Base-by-base conservation (phyloP, 73 alveolate genomes). In the Urostyla sp. region DNA sequence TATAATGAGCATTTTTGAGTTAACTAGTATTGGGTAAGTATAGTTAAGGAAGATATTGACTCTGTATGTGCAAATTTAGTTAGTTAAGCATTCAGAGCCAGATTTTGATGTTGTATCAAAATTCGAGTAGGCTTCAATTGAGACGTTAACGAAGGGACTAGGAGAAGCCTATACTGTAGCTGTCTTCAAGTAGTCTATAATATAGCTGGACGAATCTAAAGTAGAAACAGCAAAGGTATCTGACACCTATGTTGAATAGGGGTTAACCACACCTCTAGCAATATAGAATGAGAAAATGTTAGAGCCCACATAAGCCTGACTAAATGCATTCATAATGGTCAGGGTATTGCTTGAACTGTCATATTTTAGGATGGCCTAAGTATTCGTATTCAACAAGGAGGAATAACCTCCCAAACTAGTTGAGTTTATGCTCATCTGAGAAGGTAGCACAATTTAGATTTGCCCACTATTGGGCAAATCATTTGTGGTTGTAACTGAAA, bases 11-110 rank as follows among this genome's bases (percentile, higher is more conserved):
- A 63, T 23, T 43, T 63, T 43, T 26, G 51, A 24, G 5, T 63
- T 63, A 1, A 46, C 61, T 1, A 20, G 31, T 3, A 63, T 63
- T 2, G 79, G 79, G 30, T 27, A 63, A 31, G 37, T 63, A 43
- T 28, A 28, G 27, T 40, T 26, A 37, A 60, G 58, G 26, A 43
- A 63, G 13, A 63, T 63, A 43, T 48, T 63, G 5, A 63, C 15
- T 2, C 48, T 26, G 28, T 63, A 63, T 6, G 79, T 63, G 45
- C 79, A 63, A 24, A 63, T 48, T 23, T 63, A 63, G 8, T 57
- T 43, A 7, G 79, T 63, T 23, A 27, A 63, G n/a, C 61, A 63
- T 40, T 20, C n/a, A n/a, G 23, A n/a, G 79, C 50, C n/a, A 18
- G 44, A 10, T 28, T 37, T n/a, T n/a, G n/a, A n/a, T n/a, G n/a